Evolutionary conservation across 148 eudicot genomes (phyloP).

Genomic region (Amaranthus cruentus): DNA sequence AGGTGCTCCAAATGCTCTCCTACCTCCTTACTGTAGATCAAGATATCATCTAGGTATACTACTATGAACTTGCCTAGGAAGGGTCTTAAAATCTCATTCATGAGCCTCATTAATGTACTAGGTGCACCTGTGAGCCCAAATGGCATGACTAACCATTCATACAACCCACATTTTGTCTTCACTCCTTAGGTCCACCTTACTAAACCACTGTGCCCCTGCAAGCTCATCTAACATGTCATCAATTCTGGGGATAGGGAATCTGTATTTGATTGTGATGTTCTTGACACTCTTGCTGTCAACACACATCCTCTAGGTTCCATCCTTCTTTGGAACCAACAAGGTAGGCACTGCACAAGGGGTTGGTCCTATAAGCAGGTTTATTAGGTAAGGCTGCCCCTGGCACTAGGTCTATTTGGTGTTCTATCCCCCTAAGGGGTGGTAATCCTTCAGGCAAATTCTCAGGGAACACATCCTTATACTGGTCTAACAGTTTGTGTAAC

Average conservation of each 20-base stretch:
- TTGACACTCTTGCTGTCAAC: not conserved
- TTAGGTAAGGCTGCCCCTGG: not conserved
- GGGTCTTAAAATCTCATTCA: no score
- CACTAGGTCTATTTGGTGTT: not conserved
- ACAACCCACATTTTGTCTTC: no score
- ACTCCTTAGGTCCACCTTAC: no score
- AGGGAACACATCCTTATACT: not conserved
- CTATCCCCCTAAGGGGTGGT: not conserved
- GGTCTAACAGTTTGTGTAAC: not conserved
- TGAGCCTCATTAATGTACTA: no score
- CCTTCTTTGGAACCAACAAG: not conserved
- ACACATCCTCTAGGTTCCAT: not conserved
- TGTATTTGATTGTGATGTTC: not conserved
- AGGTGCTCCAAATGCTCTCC: not conserved
- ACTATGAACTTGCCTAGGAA: no score
- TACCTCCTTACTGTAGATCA: not conserved
- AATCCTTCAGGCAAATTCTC: not conserved
- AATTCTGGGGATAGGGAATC: not conserved
- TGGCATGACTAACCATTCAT: no score
- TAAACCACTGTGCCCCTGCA: not conserved
- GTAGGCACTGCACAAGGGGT: not conserved
- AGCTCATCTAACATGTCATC: not conserved
- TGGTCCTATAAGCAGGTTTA: no score
- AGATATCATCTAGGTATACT: no score
- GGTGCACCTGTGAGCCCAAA: no score